These are phyloP conservation scores for Talaromyces sp. DNA, from an alignment of 2,329 filamentous ascomycete genomes.

Conservation along the genomic window DNA sequence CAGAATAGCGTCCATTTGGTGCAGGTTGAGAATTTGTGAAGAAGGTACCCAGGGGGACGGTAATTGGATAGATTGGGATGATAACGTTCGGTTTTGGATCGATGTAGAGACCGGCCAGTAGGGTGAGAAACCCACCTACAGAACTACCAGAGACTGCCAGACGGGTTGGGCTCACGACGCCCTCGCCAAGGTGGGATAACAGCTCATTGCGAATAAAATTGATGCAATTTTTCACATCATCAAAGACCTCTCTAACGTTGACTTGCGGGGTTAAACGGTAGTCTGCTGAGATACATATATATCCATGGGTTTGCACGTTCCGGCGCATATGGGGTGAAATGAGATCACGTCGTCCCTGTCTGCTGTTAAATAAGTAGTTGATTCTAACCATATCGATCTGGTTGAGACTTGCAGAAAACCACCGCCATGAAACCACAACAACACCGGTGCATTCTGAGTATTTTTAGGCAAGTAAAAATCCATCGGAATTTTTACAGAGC, in stretches of 20 bases:
- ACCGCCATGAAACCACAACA: slow-evolving; percentile 5
- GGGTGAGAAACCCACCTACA: slow-evolving; percentile 1
- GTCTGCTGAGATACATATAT: slow-evolving; percentile 1
- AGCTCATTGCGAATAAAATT: slow-evolving; percentile 1
- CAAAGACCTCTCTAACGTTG: slow-evolving; percentile 1
- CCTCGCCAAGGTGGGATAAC: background rate
- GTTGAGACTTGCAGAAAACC: slow-evolving; percentile 2
- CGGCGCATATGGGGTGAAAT: slow-evolving; percentile 4
- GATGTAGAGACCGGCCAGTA: slow-evolving; percentile 3
- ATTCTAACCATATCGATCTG: background rate
- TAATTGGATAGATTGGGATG: slow-evolving; percentile 5
- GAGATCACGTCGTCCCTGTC: slow-evolving; percentile 4
- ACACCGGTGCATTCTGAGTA: background rate
- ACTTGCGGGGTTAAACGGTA: slow-evolving; percentile 4
- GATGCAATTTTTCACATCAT: slow-evolving; percentile 3
- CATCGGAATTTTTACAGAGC: slow-evolving; percentile 5
- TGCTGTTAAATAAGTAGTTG: background rate
- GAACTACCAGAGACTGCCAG: slow-evolving; percentile 3
- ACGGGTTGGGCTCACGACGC: background rate
- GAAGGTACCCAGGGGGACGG: slow-evolving; percentile 1
- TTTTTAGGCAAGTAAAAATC: too few relatives aligned
- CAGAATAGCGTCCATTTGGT: slow-evolving; percentile 3
- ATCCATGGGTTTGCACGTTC: slow-evolving; percentile 2
- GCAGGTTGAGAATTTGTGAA: slow-evolving; percentile 3
- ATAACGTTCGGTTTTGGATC: slow-evolving; percentile 3